A percentile compares a stretch with the other conserved stretches of the same genome.
Evolutionary conservation across 192 early-diverging fungal species (phyloP).

Genomic region (Coemansia sp.): DNA sequence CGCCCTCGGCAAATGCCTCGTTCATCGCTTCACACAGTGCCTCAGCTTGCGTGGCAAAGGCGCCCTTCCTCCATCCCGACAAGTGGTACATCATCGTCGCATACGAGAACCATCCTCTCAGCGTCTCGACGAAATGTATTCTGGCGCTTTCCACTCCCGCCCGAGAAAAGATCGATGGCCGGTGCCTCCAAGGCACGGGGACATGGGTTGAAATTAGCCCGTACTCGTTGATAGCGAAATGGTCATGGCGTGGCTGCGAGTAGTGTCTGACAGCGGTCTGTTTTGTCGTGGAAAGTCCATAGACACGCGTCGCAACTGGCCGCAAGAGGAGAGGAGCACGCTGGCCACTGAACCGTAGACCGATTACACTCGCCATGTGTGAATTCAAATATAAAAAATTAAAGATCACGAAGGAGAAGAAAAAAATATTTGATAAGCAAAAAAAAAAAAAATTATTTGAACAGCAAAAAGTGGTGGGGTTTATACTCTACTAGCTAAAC

Average conservation of each 20-base stretch:
- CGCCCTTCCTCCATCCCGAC: conserved; percentile 55
- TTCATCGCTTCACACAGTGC: conserved; percentile 69
- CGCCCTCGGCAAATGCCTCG: conserved; percentile 68
- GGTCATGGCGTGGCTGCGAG: conserved; percentile 25
- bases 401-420: background rate
- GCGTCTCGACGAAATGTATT: background rate
- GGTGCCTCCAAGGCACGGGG: conserved; percentile 15
- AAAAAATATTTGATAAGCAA: background rate
- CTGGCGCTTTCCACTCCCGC: conserved; percentile 9
- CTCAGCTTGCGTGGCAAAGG: conserved; percentile 64
- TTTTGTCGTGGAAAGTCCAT: background rate
- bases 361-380: conserved; percentile 28
- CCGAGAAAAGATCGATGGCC: conserved; percentile 20
- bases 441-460: background rate
- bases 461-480: background rate
- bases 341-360: conserved; percentile 9
- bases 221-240: conserved; percentile 36
- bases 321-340: conserved; percentile 15
- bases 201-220: conserved; percentile 32
- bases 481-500: background rate
- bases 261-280: conserved; percentile 10
- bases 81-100: conserved; percentile 30
- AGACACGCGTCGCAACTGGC: conserved; percentile 4
- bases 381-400: background rate
- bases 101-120: conserved; percentile 18